Evolutionary conservation across 345 rosid species (phyloP), one percentile per base, ranked within the genome.

Genomic region (Aegle marmelos): DNA sequence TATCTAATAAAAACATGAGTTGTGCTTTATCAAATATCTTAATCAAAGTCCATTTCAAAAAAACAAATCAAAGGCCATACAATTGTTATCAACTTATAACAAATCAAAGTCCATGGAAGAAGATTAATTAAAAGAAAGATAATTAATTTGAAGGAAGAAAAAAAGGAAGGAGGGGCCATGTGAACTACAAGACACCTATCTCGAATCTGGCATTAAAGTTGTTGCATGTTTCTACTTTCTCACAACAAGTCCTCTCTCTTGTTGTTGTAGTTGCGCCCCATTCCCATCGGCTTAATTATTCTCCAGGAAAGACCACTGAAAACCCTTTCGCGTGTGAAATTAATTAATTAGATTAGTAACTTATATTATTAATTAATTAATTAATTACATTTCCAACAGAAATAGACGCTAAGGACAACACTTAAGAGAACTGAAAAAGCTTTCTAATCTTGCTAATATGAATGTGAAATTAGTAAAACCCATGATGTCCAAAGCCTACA

Each of bases 171-270:
- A 45, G 14, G 50, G 50, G 50, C 84, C 98, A 92, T 91, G 96
- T 92, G 98, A 36, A 36, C 39, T 36, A 4, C 85, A 86, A 74
- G 90, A 90, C 93, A 89, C 85, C 77, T 79, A 86, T 89, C 86
- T 90, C 87, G 91, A 87, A 88, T 89, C 92, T 79, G 84, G 85
- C 84, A 82, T 75, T 36, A 36, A 0, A 6, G 9, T 36, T 67
- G 77, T 36, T 81, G 88, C 90, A 85, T 90, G 84, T 78, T 86
- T 87, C 84, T 78, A 80, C 79, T 76, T 78, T 85, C 75, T 78
- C 69, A 64, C 72, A 63, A n/a, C 80, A 82, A 82, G 85, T 79
- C 82, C 83, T 65, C 84, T 72, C 75, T 61, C 37, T 80, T 76
- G 75, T 56, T 70, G 77, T 61, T 80, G 28, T 54, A 27, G 74